Base-by-base conservation (phyloP, 2,329 filamentous ascomycete species). In the Hirsutella thompsonii region DNA sequence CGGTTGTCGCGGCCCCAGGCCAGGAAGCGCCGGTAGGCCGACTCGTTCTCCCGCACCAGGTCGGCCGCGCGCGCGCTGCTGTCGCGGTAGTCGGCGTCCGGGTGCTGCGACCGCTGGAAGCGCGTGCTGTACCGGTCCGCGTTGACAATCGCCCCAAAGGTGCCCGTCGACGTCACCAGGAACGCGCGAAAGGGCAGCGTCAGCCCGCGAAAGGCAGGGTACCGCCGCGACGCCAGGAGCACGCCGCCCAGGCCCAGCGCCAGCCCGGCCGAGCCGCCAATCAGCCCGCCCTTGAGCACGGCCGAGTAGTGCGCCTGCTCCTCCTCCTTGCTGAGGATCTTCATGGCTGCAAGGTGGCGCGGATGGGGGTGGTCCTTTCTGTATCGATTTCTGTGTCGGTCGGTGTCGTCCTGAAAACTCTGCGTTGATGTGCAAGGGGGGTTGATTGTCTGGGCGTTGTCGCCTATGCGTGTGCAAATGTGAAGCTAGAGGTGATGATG, bases 271-370 rank as follows among this genome's bases (percentile, higher is more conserved):
- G 71, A 40, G 47, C 84, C 84, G 49, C 90, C 92, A 48, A 83
- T 62, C 47, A 78, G 56, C 52, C 92, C 90, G 50, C 88, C 89
- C 58, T 78, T 81, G 51, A 96, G 57, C 46, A 93, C 92, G 44
- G 74, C 69, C 59, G 70, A 67, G 75, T 93, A 94, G 74, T 95
- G 89, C 41, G 76, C 84, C 45, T 71, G 61, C 67, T 95, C 89
- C 68, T 95, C 86, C 76, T 95, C 87, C 61, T 90, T 87, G 54
- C 84, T 93, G 59, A 96, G 74, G 58, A 96, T 71, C 81, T 95
- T 96, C 92, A 96, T 98, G 47, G 23, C 6, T 26, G 23, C 11
- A 6, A 11, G 23, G 23, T 26, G 6, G 23, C 23, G 23, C 11
- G 23, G 23, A n/a, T 26, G 23, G 23, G 6, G 23, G 23, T 26